phyloP scores from a whole-genome alignment of 148 eudicot species.

The Amaranthus hypochondriacus region DNA sequence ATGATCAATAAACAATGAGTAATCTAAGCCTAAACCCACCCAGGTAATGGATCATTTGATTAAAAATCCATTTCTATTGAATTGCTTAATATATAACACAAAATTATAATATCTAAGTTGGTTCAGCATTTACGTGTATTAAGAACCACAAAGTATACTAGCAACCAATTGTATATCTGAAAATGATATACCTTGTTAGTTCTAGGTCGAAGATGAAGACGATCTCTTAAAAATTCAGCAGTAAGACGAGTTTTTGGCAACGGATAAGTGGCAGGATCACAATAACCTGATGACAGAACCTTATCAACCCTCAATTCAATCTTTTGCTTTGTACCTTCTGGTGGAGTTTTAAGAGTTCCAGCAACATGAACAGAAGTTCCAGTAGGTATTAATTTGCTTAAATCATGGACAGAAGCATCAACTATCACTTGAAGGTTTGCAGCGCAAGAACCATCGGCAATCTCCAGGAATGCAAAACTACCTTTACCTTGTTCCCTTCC shows the following conservation, averaged over 20 bases:
- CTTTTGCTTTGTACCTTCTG: slow-evolving; percentile 56
- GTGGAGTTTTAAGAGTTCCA: slow-evolving; percentile 57
- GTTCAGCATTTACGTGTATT: neutral
- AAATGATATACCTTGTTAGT: slow-evolving; percentile 53
- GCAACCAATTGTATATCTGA: neutral
- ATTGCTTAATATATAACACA: no score
- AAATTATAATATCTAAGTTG: no score
- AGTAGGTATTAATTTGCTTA: slow-evolving; percentile 39
- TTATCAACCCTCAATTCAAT: slow-evolving; percentile 55
- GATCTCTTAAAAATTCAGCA: slow-evolving; percentile 70
- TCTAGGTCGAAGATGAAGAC: slow-evolving; percentile 72
- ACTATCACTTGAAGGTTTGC: slow-evolving; percentile 80
- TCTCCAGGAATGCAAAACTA: slow-evolving; percentile 66
- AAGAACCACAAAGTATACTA: neutral
- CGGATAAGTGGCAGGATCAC: slow-evolving; percentile 70
- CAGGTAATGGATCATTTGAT: no score
- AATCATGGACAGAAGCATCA: slow-evolving; percentile 29
- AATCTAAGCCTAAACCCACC: no score
- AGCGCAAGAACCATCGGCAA: slow-evolving; percentile 76
- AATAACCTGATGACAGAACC: slow-evolving; percentile 53
- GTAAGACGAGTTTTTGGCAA: slow-evolving; percentile 73
- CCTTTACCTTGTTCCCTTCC: slow-evolving; percentile 80
- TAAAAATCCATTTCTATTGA: no score
- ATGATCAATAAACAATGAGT: no score
- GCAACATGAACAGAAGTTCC: slow-evolving; percentile 61